These are phyloP conservation scores for Yarrowia hollandica DNA, from an alignment of 805 yeast species.

Conservation along the genomic window DNA sequence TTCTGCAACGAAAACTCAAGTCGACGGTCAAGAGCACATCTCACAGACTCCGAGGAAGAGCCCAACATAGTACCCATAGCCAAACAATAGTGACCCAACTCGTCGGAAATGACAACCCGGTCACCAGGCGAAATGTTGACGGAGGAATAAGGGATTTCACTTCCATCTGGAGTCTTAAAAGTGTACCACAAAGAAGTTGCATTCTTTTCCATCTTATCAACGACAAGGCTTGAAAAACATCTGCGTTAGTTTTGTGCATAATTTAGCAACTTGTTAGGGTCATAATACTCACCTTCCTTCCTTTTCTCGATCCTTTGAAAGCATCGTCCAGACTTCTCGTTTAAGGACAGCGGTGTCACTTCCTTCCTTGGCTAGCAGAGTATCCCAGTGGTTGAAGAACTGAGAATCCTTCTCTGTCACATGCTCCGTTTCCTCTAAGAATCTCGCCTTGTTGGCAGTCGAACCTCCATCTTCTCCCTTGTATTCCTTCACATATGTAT, in stretches of 20 bases:
- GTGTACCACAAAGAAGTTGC: constrained; percentile 10
- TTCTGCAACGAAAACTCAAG: constrained; percentile 49
- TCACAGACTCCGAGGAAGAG: constrained; percentile 48
- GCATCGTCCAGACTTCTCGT: constrained; percentile 67
- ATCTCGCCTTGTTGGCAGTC: constrained; percentile 23
- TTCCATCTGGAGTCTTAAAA: constrained; percentile 7
- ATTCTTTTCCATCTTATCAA: constrained; percentile 12
- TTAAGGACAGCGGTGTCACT: constrained; percentile 52
- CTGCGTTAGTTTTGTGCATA: constrained; percentile 46
- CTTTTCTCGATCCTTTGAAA: constrained; percentile 60
- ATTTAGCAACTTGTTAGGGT: too few species aligned
- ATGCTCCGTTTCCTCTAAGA: constrained; percentile 47
- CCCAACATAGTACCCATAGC: constrained; percentile 59
- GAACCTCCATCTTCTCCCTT: constrained; percentile 48
- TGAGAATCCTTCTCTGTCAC: constrained; percentile 49
- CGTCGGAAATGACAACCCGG: constrained; percentile 74
- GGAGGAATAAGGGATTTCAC: constrained; percentile 1
- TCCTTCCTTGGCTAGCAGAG: constrained; percentile 71
- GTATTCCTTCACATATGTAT: constrained; percentile 55
- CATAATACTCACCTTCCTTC: constrained; percentile 59
- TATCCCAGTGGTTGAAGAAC: constrained; percentile 75
- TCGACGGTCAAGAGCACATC: constrained; percentile 55
- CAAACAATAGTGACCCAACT: constrained; percentile 71
- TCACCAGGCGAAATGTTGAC: constrained; percentile 50
- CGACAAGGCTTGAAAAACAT: constrained; percentile 39